Conservation (phyloP, 1,284 basidiomycete species). For the Butyriboletus appendiculatus region DNA sequence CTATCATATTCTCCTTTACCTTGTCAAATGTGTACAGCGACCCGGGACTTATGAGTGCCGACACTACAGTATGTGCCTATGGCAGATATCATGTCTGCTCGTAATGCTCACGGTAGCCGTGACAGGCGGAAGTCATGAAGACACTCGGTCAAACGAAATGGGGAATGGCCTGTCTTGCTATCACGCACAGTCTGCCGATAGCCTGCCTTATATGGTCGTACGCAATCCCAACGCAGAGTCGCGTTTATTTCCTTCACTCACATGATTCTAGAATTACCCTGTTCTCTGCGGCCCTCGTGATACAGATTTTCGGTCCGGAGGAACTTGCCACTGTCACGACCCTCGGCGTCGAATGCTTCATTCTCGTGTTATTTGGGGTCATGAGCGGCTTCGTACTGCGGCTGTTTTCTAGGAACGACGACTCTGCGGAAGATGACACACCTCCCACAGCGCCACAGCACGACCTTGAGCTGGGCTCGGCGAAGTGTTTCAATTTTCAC, state of each 20-base stretch:
- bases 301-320: constrained; percentile 11
- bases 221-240: neutral
- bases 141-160: constrained; percentile 1
- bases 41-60: constrained; percentile 7
- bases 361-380: constrained; percentile 7
- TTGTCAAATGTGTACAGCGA: constrained; percentile 20
- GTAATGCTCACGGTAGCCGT: neutral
- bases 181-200: constrained; percentile 18
- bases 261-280: constrained; percentile 12
- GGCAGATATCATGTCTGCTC: too few species aligned
- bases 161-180: constrained; percentile 14
- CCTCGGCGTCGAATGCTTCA: constrained; percentile 8
- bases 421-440: neutral
- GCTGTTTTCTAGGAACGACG: constrained; percentile 1
- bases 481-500: neutral
- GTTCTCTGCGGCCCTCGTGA: constrained; percentile 10
- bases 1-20: constrained; percentile 18
- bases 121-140: constrained; percentile 9
- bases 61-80: constrained; percentile 8
- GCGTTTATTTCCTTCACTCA: neutral
- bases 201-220: constrained; percentile 21
- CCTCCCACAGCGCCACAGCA: neutral
- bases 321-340: neutral
- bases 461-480: neutral
- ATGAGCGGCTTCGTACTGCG: constrained; percentile 2